Base-by-base conservation (phyloP, 108 stramenopile species). In the Nitzschia sp. region DNA sequence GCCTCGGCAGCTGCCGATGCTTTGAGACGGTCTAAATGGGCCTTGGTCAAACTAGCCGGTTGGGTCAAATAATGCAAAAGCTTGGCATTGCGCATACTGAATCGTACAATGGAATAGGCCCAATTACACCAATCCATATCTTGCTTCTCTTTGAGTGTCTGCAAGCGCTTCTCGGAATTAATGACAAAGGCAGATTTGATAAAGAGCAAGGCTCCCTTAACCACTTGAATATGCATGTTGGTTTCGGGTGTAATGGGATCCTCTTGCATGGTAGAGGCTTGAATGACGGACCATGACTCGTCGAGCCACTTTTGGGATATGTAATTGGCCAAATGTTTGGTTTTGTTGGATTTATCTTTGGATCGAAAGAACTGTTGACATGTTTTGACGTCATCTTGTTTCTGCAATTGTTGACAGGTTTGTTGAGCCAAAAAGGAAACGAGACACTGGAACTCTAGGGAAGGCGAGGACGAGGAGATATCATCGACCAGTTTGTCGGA, bases 121-220 rank as follows among this genome's bases (percentile, higher is more conserved):
- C 29, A 20, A 55, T 25, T 39, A 21, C 29, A 8, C 66, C 66
- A 67, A 55, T 67, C 66, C 12, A 67, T 67, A 25, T 52, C 22
- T 43, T 67, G 54, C 24, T 67, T 67, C 41, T 67, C 66, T 57
- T 69, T 69, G 26, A 69, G 68, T 8, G 50, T 25, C 15, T 57
- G 34, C n/a, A 69, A 9, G 46, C 21, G 46, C 34, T 69, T 69
- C 6, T 10, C 25, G 25, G 37, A 53, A 39, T 58, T 57, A 58
- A 69, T 69, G 21, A 55, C 53, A 58, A 58, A 69, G 68, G 53
- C 53, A 26, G 48, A 0, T 69, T 51, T 10, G 17, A 69, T 59
- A 38, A 69, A 69, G 7, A 26, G 25, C 34, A 69, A 51, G 14
- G 57, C 68, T 14, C 7, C 11, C 24, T 50, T 10, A 3, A 69